Evolutionary conservation across 441 rosid species (phyloP).

Genomic region (Adansonia gregorii): DNA sequence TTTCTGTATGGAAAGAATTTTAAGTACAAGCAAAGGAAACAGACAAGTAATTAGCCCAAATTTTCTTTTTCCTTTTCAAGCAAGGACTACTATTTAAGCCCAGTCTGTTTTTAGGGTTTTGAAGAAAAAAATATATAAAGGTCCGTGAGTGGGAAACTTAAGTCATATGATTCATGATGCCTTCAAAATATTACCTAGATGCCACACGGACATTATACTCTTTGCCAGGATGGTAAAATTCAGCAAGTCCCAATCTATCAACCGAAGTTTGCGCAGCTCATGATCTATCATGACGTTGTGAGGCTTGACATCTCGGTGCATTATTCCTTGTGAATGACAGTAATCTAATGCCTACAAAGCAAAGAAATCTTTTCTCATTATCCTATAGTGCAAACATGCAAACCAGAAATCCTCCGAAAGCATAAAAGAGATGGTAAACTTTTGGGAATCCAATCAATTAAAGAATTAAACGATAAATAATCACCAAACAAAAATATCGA

Average conservation of each 20-base stretch:
- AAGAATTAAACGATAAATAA: background rate
- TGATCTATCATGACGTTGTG: slow-evolving; percentile 98
- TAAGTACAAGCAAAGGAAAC: background rate
- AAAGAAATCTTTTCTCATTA: slow-evolving; percentile 19
- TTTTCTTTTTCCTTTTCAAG: background rate
- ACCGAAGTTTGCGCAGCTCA: slow-evolving; percentile 90
- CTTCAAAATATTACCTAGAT: slow-evolving; percentile 65
- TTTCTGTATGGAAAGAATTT: background rate
- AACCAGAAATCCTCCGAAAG: background rate
- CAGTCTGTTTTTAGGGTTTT: background rate
- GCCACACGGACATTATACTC: slow-evolving; percentile 97
- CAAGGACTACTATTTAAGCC: background rate
- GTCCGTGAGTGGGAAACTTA: background rate
- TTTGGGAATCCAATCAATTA: background rate
- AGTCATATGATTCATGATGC: slow-evolving; percentile 11
- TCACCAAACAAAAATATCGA: background rate
- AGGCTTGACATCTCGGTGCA: slow-evolving; percentile 99
- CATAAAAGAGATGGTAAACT: background rate
- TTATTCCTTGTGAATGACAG: slow-evolving; percentile 96
- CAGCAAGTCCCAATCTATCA: slow-evolving; percentile 98
- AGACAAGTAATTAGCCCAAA: background rate
- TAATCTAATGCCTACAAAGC: slow-evolving; percentile 82
- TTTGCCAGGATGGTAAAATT: slow-evolving; percentile 93
- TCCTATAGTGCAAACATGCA: background rate
- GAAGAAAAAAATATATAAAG: background rate